Conservation (phyloP, 306 rosid species). For the Quercus alba region DNA sequence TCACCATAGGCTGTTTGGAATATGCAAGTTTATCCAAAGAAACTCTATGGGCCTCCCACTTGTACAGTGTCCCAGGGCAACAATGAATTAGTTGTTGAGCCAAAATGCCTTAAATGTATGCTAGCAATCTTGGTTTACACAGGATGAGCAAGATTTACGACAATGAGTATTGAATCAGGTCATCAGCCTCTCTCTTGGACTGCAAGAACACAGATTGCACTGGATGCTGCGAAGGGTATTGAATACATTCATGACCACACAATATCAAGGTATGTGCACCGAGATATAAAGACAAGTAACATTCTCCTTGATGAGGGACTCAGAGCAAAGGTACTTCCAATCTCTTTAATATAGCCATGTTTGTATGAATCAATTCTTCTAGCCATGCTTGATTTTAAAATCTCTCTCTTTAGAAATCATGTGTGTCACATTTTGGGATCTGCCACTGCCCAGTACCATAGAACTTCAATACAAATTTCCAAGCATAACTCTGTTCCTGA, state of each 20-base stretch:
- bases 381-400: too few relatives aligned
- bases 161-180: too few relatives aligned
- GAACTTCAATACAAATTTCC: not conserved
- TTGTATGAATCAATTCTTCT: not conserved
- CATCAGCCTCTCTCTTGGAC: constrained; percentile 76
- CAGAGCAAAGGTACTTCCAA: constrained; percentile 66
- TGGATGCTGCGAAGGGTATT: constrained; percentile 80
- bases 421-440: too few relatives aligned
- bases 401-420: too few relatives aligned
- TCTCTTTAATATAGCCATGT: not conserved
- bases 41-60: too few relatives aligned
- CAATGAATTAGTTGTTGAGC: too few relatives aligned
- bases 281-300: constrained; percentile 77
- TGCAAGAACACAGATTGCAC: constrained; percentile 75
- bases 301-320: constrained; percentile 72
- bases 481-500: not conserved
- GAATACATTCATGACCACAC: constrained; percentile 91
- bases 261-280: constrained; percentile 71
- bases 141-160: too few relatives aligned
- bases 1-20: too few relatives aligned
- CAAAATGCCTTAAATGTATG: too few relatives aligned
- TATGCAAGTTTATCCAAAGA: too few relatives aligned
- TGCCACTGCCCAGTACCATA: not conserved
- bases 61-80: too few relatives aligned
- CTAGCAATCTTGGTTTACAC: too few relatives aligned